phyloP scores from a whole-genome alignment of 2,329 filamentous ascomycete genomes.

The Aspergillus chevalieri region DNA sequence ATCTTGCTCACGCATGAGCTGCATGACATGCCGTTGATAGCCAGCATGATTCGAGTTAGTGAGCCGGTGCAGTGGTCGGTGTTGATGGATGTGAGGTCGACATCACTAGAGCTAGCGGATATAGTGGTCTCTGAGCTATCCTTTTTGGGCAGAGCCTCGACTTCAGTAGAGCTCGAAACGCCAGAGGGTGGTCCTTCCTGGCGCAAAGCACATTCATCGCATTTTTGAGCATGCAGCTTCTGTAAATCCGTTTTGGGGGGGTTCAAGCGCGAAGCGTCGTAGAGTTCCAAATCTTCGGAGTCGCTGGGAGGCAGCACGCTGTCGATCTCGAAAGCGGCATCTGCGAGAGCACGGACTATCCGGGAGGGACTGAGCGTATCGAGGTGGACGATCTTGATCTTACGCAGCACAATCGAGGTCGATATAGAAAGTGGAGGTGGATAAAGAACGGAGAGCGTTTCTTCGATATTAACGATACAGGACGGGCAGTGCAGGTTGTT shows the following conservation, averaged over 20 bases:
- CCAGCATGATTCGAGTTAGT: no score
- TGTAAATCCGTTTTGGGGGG: no score
- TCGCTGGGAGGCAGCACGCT: neutral
- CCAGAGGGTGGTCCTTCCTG: no score
- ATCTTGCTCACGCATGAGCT: conserved; percentile 1
- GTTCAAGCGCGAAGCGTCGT: neutral
- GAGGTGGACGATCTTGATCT: neutral
- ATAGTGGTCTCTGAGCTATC: no score
- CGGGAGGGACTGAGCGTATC: neutral
- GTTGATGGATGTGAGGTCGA: no score
- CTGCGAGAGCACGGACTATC: neutral
- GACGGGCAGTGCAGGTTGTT: neutral
- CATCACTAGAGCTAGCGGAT: no score
- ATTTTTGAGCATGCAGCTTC: no score
- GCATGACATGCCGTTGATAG: no score
- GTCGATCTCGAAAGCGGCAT: neutral
- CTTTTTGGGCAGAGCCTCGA: no score
- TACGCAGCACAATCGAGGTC: neutral
- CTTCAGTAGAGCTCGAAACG: no score
- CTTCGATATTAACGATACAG: neutral
- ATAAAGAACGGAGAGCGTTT: neutral
- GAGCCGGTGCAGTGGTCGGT: no score
- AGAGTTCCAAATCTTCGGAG: neutral
- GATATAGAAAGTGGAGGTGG: neutral
- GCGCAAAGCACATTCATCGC: no score